Percentiles rank a stretch among this genome's conserved stretches.
phyloP scores from a whole-genome alignment of 352 stramenopile genomes.

The Phytopythium sindhum region DNA sequence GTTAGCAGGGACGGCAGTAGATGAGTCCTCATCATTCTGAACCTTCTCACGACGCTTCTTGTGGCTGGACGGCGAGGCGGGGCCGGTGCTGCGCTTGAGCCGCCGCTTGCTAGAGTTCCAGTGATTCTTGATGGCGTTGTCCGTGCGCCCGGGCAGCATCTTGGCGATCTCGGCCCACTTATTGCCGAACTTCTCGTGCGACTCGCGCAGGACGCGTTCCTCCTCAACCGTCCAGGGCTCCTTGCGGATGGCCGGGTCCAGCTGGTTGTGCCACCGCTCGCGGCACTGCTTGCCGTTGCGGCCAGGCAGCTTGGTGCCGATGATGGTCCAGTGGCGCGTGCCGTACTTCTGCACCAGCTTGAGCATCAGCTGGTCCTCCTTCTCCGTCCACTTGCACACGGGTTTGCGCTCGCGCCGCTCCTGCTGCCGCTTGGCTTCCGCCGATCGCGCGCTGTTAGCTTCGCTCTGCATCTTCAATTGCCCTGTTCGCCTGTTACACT shows the following conservation, averaged over 20 bases:
- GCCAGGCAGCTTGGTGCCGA: conserved; percentile 94
- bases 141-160: conserved; percentile 79
- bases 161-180: conserved; percentile 91
- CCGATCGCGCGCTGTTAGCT: not conserved
- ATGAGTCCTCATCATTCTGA: not conserved
- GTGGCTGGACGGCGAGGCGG: conserved; percentile 14
- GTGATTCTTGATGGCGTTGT: conserved; percentile 93
- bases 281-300: conserved; percentile 94
- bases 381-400: conserved; percentile 83
- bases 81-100: conserved; percentile 43
- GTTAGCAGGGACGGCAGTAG: not conserved
- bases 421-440: not conserved
- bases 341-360: conserved; percentile 90
- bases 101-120: conserved; percentile 88
- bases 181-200: conserved; percentile 84
- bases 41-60: conserved; percentile 10
- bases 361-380: conserved; percentile 88
- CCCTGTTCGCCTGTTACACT: not conserved
- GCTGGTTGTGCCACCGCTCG: conserved; percentile 96
- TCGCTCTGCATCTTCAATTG: not conserved
- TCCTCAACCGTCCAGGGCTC: conserved; percentile 91
- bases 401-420: conserved; percentile 58
- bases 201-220: conserved; percentile 67
- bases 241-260: conserved; percentile 92
- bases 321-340: conserved; percentile 96